phyloP scores from a whole-genome alignment of 2,329 filamentous ascomycete genomes.

The Colletotrichum costaricense region DNA sequence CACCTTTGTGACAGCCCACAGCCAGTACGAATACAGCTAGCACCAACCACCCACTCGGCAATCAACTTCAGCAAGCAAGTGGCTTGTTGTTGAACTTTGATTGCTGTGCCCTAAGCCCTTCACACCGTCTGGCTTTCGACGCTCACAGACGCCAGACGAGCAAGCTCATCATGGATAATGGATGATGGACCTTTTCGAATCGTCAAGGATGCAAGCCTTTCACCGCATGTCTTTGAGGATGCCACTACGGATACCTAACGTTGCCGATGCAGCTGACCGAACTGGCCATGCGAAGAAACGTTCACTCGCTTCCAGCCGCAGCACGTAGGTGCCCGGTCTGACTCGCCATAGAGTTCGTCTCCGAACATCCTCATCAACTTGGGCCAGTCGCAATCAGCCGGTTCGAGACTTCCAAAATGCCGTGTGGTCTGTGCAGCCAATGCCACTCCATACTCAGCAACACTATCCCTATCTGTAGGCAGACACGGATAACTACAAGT shows the following conservation, averaged over 20 bases:
- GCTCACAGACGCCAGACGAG: not conserved
- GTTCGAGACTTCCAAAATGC: constrained; percentile 29
- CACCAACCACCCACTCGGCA: constrained; percentile 10
- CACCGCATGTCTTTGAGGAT: not conserved
- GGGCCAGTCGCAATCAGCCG: constrained; percentile 32
- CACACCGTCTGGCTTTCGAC: not conserved
- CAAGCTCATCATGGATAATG: constrained; percentile 11
- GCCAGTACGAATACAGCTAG: not conserved
- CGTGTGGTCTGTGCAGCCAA: constrained; percentile 26
- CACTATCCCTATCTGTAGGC: not conserved
- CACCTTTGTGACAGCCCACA: constrained; percentile 18
- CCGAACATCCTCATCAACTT: constrained; percentile 31
- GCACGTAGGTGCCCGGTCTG: constrained; percentile 15
- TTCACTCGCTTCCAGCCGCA: constrained; percentile 16
- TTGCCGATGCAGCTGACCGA: constrained; percentile 8
- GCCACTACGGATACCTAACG: not conserved
- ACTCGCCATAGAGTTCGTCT: constrained; percentile 30
- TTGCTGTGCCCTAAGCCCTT: not conserved
- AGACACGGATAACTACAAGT: not conserved
- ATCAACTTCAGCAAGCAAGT: not conserved
- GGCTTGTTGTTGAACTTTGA: not conserved
- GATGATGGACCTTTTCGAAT: not conserved
- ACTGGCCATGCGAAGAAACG: constrained; percentile 11
- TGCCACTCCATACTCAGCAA: not conserved
- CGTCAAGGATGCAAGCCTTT: not conserved